Evolutionary conservation across 2,329 filamentous ascomycete genomes (phyloP).

Genomic region (Penicillium sp.): DNA sequence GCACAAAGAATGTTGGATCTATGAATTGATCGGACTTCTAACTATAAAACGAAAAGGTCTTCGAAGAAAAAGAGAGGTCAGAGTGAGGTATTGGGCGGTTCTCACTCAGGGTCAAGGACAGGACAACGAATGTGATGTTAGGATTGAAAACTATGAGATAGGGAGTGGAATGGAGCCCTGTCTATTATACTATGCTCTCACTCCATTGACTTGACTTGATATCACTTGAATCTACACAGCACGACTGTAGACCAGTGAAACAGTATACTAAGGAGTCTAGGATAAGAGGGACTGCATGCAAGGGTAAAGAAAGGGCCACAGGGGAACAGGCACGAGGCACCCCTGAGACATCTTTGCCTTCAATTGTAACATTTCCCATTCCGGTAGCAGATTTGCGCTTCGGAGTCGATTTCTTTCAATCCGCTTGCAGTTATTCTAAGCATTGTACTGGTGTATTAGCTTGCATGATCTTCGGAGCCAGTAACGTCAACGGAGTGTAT

Average conservation of each 20-base stretch:
- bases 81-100: neutral
- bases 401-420: neutral
- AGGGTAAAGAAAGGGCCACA: slow-evolving; percentile 6
- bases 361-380: slow-evolving; percentile 20
- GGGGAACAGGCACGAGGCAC: slow-evolving; percentile 20
- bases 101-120: neutral
- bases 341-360: slow-evolving; percentile 17
- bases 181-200: slow-evolving; percentile 15
- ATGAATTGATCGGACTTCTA: neutral
- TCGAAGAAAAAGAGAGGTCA: neutral
- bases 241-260: slow-evolving; percentile 15
- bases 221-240: neutral
- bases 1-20: slow-evolving; percentile 9
- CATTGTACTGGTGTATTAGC: slow-evolving; percentile 6
- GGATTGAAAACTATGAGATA: neutral
- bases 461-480: neutral
- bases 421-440: slow-evolving; percentile 11
- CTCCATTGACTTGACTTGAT: neutral
- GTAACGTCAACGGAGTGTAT: slow-evolving; percentile 13
- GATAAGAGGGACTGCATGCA: slow-evolving; percentile 8
- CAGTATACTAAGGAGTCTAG: slow-evolving; percentile 9
- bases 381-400: neutral
- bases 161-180: slow-evolving; percentile 2
- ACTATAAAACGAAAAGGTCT: neutral
- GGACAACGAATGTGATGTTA: slow-evolving; percentile 5